Conservation (phyloP, 768 basidiomycete genomes). For the Kwoniella botswanensis region DNA sequence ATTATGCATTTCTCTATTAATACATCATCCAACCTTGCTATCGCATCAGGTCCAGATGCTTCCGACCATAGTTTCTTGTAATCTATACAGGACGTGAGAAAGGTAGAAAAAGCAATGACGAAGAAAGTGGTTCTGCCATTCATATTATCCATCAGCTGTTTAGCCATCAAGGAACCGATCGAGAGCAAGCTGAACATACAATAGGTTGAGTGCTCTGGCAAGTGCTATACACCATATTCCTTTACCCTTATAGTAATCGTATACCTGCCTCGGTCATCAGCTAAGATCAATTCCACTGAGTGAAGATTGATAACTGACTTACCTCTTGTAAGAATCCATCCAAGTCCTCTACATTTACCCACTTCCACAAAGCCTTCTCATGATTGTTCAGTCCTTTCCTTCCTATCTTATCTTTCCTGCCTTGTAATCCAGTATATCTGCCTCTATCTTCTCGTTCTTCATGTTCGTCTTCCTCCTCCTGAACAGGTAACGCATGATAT, state of each 20-base stretch:
- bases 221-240: slow-evolving; percentile 95
- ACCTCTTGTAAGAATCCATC: slow-evolving; percentile 94
- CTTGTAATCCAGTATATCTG: slow-evolving; percentile 8
- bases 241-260: slow-evolving; percentile 94
- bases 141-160: slow-evolving; percentile 23
- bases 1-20: slow-evolving; percentile 83
- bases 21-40: slow-evolving; percentile 75
- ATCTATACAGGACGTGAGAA: slow-evolving; percentile 92
- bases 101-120: slow-evolving; percentile 97
- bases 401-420: neutral
- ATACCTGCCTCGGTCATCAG: slow-evolving; percentile 59
- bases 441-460: slow-evolving; percentile 13
- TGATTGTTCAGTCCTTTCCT: slow-evolving; percentile 53
- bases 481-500: slow-evolving; percentile 38
- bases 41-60: slow-evolving; percentile 61
- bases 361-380: slow-evolving; percentile 94
- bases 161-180: neutral
- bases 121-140: slow-evolving; percentile 86
- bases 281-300: neutral
- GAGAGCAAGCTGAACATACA: slow-evolving; percentile 67
- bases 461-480: slow-evolving; percentile 32
- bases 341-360: slow-evolving; percentile 98
- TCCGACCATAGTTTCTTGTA: slow-evolving; percentile 74
- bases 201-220: slow-evolving; percentile 84
- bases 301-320: slow-evolving; percentile 17